phyloP scores from a whole-genome alignment of 192 early-diverging fungal genomes.

The Lobulomyces angularis region DNA sequence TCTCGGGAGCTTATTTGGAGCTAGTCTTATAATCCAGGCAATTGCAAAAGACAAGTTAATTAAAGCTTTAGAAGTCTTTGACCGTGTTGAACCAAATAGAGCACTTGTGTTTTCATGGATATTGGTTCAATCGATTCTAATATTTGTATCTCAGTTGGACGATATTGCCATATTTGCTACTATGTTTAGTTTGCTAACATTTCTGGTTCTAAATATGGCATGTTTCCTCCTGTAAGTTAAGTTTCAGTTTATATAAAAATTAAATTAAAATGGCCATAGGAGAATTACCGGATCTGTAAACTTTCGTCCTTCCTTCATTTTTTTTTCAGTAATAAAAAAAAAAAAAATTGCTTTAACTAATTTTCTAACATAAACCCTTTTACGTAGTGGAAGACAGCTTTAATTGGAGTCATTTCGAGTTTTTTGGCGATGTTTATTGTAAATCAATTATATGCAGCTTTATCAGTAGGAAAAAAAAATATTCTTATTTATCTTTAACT shows the following conservation, averaged over 20 bases:
- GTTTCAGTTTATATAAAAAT: no score
- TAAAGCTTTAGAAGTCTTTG: conserved; percentile 25
- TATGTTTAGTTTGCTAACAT: conserved; percentile 50
- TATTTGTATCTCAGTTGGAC: conserved; percentile 46
- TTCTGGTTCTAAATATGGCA: conserved; percentile 50
- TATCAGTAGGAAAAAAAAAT: no score
- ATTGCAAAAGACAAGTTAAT: conserved; percentile 54
- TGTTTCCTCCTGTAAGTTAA: conserved; percentile 51
- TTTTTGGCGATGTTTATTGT: conserved; percentile 40
- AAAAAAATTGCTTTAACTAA: not conserved
- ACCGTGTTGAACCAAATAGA: conserved; percentile 17
- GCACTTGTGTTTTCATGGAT: conserved; percentile 27
- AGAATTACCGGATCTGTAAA: conserved; percentile 53
- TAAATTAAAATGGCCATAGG: no score
- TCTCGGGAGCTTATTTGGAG: conserved; percentile 41
- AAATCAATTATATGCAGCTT: conserved; percentile 13
- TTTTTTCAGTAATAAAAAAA: not conserved
- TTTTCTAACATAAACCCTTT: not conserved
- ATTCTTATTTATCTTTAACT: no score
- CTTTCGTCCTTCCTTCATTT: conserved; percentile 49
- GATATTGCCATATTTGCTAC: conserved; percentile 54
- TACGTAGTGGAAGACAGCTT: not conserved
- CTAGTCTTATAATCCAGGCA: conserved; percentile 54
- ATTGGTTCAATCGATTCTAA: conserved; percentile 40
- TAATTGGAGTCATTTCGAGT: not conserved